A percentile compares a stretch with the other conserved stretches of the same genome.
Evolutionary conservation across 305 asterid genomes (phyloP).

Genomic region (Solanum hybrid): DNA sequence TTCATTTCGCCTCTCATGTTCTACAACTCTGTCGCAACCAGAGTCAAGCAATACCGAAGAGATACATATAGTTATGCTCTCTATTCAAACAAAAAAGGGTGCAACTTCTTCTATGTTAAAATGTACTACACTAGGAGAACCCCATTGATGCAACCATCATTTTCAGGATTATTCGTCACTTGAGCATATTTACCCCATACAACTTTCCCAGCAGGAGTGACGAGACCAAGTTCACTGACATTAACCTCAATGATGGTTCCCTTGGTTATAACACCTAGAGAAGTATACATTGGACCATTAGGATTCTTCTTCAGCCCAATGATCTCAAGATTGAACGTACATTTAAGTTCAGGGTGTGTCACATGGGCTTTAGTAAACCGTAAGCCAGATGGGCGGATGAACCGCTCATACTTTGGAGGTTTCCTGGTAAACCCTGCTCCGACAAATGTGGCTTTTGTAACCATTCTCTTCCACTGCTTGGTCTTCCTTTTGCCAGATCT

Average conservation of each 20-base stretch:
- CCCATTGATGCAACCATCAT: conserved; percentile 89
- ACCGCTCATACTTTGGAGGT: conserved; percentile 96
- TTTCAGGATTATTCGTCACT: conserved; percentile 93
- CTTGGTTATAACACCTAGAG: conserved; percentile 88
- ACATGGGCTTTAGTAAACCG: conserved; percentile 91
- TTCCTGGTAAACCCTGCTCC: conserved; percentile 92
- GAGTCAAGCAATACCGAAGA: not conserved
- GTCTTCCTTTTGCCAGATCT: conserved; percentile 91
- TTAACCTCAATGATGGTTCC: conserved; percentile 96
- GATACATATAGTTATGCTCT: not conserved
- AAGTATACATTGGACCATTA: conserved; percentile 87
- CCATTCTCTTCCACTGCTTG: conserved; percentile 99
- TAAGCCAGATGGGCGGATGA: conserved; percentile 79
- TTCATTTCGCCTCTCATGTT: not conserved
- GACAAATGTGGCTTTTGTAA: conserved; percentile 94
- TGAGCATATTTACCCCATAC: conserved; percentile 99
- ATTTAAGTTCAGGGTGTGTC: conserved; percentile 90
- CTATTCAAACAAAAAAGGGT: not conserved
- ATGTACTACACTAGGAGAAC: conserved; percentile 65
- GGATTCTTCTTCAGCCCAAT: conserved; percentile 95
- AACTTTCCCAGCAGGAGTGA: conserved; percentile 97
- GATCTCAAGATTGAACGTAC: conserved; percentile 88
- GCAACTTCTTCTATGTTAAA: not conserved
- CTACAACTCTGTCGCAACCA: not conserved
- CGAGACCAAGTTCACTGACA: conserved; percentile 91